Conservation (phyloP, 371 early-diverging fungal genomes). For the Lichtheimia ornata region DNA sequence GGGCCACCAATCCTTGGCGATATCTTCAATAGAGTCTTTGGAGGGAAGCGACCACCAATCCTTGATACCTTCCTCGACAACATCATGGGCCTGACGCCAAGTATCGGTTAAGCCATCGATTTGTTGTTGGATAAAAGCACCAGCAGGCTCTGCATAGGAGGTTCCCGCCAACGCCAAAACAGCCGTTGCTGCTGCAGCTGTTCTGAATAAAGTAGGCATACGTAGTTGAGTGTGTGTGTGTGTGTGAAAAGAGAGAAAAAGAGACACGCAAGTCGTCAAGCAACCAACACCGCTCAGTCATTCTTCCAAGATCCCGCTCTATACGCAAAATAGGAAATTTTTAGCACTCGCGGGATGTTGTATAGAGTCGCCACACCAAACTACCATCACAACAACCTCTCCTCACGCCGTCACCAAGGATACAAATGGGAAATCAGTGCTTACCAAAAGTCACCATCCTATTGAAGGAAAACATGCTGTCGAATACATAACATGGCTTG, state of each 20-base stretch:
- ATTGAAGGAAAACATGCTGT: too few species aligned
- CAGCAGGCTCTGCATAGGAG: neutral
- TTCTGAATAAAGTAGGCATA: neutral
- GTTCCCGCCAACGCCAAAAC: conserved; percentile 3
- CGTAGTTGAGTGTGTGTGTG: neutral
- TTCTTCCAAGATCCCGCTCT: neutral
- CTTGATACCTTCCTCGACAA: conserved; percentile 19
- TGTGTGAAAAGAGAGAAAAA: conserved; percentile 2
- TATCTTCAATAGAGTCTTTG: neutral
- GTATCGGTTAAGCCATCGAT: conserved; percentile 22
- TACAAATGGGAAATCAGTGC: too few species aligned
- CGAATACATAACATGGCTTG: too few species aligned
- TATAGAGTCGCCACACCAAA: too few species aligned
- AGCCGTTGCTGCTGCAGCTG: conserved; percentile 9
- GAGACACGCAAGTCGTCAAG: neutral
- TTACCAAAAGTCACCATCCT: too few species aligned
- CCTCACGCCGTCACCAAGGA: too few species aligned
- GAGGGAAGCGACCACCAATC: conserved; percentile 6
- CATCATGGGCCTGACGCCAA: conserved; percentile 33
- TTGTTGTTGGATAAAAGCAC: conserved; percentile 26
- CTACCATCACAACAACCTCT: too few species aligned
- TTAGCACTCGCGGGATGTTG: too few species aligned
- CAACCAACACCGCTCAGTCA: conserved; percentile 1
- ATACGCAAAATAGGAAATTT: neutral
- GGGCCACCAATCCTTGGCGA: neutral